phyloP scores from a whole-genome alignment of 129 eudicot genomes.

The Smallanthus sonchifolius region DNA sequence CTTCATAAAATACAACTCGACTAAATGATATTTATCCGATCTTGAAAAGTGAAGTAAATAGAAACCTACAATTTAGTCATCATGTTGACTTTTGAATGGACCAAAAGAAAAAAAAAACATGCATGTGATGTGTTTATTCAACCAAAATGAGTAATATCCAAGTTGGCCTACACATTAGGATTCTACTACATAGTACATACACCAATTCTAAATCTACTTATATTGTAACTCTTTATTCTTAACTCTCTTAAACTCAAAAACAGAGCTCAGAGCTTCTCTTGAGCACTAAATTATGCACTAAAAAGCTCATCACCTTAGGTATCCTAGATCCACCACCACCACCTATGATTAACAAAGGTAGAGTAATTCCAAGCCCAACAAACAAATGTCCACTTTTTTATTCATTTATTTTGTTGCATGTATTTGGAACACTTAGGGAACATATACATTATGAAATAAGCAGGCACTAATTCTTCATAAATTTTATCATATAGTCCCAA shows the following conservation, averaged over 20 bases:
- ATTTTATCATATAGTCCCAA: neutral
- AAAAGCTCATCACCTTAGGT: neutral
- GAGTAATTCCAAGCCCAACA: neutral
- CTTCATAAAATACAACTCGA: neutral
- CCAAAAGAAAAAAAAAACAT: neutral
- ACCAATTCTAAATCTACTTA: neutral
- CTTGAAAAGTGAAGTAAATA: neutral
- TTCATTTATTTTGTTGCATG: neutral
- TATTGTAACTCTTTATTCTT: neutral
- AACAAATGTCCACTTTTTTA: neutral
- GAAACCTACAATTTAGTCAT: neutral
- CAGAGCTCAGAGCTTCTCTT: neutral
- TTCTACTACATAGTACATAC: neutral
- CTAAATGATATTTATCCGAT: neutral
- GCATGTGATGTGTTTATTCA: neutral
- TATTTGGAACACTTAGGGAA: neutral
- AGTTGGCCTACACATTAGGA: neutral
- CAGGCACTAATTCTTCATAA: slow-evolving; percentile 2
- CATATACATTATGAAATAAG: neutral
- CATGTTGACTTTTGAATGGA: neutral
- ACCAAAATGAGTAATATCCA: neutral
- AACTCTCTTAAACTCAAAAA: neutral
- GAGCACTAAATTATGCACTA: neutral
- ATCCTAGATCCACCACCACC: neutral
- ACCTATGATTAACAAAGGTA: neutral